phyloP scores from a whole-genome alignment of 2,329 filamentous ascomycete genomes.

The Xylaria sp. region DNA sequence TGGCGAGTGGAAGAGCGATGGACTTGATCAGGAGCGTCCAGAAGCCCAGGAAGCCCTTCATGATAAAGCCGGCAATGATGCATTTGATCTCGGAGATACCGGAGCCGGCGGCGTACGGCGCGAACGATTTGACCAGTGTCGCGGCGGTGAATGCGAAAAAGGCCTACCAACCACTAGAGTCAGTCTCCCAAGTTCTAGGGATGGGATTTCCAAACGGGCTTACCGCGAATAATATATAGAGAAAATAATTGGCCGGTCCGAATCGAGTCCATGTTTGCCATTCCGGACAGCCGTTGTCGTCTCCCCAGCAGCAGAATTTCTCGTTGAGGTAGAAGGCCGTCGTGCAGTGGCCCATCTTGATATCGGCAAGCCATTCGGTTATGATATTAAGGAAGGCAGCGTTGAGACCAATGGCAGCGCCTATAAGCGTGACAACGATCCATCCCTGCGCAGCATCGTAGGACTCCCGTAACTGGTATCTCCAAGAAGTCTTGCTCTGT shows the following conservation, averaged over 20 bases:
- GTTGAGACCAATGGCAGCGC: constrained; percentile 87
- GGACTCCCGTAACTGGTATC: constrained; percentile 72
- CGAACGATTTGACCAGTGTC: constrained; percentile 80
- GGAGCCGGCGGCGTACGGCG: constrained; percentile 91
- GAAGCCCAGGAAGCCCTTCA: constrained; percentile 94
- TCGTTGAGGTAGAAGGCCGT: constrained; percentile 97
- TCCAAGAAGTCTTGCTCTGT: constrained; percentile 66
- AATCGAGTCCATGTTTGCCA: constrained; percentile 88
- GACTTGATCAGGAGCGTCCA: constrained; percentile 95
- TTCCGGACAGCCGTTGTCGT: constrained; percentile 79
- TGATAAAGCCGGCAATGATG: constrained; percentile 97
- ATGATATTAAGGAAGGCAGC: constrained; percentile 91
- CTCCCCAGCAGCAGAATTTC: constrained; percentile 96
- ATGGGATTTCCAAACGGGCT: constrained; percentile 22
- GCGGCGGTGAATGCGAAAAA: constrained; percentile 79
- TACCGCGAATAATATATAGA: constrained; percentile 84
- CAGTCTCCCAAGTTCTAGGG: constrained; percentile 9
- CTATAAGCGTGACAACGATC: constrained; percentile 94
- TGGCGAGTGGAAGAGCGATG: constrained; percentile 81
- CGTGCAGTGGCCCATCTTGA: constrained; percentile 92
- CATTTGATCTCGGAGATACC: constrained; percentile 99
- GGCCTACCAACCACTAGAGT: constrained; percentile 51
- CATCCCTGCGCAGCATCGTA: constrained; percentile 97
- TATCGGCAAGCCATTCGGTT: constrained; percentile 93
- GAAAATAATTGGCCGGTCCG: constrained; percentile 71